Percentiles rank a stretch among this genome's conserved stretches.
These are phyloP conservation scores for Chloropicon primus DNA, from an alignment of 139 green algal species.

Conservation along the genomic window DNA sequence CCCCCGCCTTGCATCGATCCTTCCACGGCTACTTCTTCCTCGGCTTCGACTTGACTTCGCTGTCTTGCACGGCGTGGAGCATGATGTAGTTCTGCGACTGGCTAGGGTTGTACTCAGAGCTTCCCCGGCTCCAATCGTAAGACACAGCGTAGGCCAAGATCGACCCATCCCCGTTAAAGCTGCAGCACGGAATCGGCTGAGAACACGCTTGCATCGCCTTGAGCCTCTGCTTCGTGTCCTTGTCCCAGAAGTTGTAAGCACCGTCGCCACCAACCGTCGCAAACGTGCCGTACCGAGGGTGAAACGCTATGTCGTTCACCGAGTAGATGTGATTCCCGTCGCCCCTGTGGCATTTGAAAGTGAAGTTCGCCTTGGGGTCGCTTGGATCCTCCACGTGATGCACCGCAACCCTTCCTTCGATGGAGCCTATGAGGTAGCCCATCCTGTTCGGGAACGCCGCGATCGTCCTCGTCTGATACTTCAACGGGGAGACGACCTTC, in stretches of 20 bases:
- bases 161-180: constrained; percentile 75
- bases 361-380: constrained; percentile 33
- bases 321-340: constrained; percentile 80
- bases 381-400: constrained; percentile 67
- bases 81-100: constrained; percentile 73
- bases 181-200: constrained; percentile 63
- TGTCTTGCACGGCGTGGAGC: constrained; percentile 67
- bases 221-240: constrained; percentile 92
- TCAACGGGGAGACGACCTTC: constrained; percentile 72
- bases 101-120: constrained; percentile 46
- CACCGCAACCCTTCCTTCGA: constrained; percentile 87
- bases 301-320: constrained; percentile 88
- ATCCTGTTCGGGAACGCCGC: constrained; percentile 72
- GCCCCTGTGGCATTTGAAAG: constrained; percentile 77
- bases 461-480: constrained; percentile 91
- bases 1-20: no score
- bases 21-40: neutral
- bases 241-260: constrained; percentile 98
- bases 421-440: constrained; percentile 81
- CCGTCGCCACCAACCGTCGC: constrained; percentile 80
- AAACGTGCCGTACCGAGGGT: constrained; percentile 81
- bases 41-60: constrained; percentile 53
- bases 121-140: constrained; percentile 86
- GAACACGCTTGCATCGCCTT: constrained; percentile 51
- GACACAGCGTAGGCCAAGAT: constrained; percentile 80